Evolutionary conservation across 257 asterid genomes (phyloP).

Genomic region (Verbascum thapsus): DNA sequence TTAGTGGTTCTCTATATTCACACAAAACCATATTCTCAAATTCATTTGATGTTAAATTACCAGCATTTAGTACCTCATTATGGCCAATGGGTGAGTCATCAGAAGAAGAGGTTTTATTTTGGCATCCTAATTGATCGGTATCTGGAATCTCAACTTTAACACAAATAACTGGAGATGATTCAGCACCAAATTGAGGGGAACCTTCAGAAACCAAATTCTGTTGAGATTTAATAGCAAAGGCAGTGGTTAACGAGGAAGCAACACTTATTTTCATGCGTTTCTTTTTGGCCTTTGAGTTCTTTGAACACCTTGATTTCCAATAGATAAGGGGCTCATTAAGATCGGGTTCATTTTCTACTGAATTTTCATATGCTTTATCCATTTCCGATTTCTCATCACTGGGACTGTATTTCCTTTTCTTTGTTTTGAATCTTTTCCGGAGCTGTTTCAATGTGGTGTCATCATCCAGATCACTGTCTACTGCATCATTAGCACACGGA

Average conservation of each 20-base stretch:
- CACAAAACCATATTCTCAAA: slow-evolving; percentile 25
- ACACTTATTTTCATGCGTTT: slow-evolving; percentile 31
- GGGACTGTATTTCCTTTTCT: slow-evolving; percentile 54
- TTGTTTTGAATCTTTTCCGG: slow-evolving; percentile 41
- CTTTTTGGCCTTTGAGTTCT: slow-evolving; percentile 47
- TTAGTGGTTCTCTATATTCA: slow-evolving; percentile 29
- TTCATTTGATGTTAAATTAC: slow-evolving; percentile 21
- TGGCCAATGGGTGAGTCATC: slow-evolving; percentile 20
- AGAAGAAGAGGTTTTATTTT: slow-evolving; percentile 3
- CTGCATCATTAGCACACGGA: slow-evolving; percentile 29
- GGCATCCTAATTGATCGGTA: slow-evolving; percentile 25
- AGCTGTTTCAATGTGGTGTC: slow-evolving; percentile 70
- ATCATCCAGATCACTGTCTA: slow-evolving; percentile 41
- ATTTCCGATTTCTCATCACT: slow-evolving; percentile 22
- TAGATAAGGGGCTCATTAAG: slow-evolving; percentile 55
- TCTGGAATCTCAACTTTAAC: slow-evolving; percentile 47
- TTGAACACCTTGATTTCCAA: slow-evolving; percentile 47
- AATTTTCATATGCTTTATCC: slow-evolving; percentile 29
- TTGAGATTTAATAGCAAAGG: slow-evolving; percentile 34
- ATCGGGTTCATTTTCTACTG: slow-evolving; percentile 56
- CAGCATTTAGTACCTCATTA: slow-evolving; percentile 31
- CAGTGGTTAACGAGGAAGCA: slow-evolving; percentile 30
- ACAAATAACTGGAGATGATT: slow-evolving; percentile 25
- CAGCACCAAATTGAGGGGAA: slow-evolving; percentile 30
- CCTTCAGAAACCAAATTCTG: slow-evolving; percentile 37